phyloP scores from a whole-genome alignment of 176 grass and related monocot species.

The Zoysia pacifica region DNA sequence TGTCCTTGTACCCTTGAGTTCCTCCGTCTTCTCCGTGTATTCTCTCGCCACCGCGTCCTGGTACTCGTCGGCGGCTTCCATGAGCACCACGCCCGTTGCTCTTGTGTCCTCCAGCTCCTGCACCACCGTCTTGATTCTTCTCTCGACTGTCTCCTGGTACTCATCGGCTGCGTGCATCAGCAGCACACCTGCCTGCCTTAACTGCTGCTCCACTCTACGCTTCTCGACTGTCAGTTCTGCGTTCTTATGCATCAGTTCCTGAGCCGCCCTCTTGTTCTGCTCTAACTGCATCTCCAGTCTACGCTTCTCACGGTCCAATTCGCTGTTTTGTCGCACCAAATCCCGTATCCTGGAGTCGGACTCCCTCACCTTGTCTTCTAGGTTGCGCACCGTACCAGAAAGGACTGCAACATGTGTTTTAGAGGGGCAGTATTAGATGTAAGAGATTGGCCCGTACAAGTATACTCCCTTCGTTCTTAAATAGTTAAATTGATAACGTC shows the following conservation, averaged over 20 bases:
- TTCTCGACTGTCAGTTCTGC: background rate
- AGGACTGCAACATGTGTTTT: background rate
- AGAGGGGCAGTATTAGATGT: background rate
- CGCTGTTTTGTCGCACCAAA: background rate
- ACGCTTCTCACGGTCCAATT: background rate
- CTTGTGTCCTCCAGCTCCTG: background rate
- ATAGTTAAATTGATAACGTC: too few relatives aligned
- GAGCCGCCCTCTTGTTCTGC: background rate
- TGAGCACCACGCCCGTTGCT: background rate
- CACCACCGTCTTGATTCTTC: background rate
- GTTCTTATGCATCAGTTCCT: slow-evolving; percentile 1
- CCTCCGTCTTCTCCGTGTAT: background rate
- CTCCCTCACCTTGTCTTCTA: background rate
- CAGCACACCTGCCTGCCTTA: background rate
- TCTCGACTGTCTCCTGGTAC: background rate
- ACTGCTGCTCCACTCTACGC: slow-evolving; percentile 27
- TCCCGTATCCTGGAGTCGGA: background rate
- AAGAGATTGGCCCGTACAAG: background rate
- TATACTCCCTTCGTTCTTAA: too few relatives aligned
- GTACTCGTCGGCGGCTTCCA: slow-evolving; percentile 2
- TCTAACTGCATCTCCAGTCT: background rate
- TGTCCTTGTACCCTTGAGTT: background rate
- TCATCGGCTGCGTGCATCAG: background rate
- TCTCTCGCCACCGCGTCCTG: background rate
- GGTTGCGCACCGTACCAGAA: background rate